phyloP scores from a whole-genome alignment of 305 asterid genomes.

The Fraxinus floribunda region DNA sequence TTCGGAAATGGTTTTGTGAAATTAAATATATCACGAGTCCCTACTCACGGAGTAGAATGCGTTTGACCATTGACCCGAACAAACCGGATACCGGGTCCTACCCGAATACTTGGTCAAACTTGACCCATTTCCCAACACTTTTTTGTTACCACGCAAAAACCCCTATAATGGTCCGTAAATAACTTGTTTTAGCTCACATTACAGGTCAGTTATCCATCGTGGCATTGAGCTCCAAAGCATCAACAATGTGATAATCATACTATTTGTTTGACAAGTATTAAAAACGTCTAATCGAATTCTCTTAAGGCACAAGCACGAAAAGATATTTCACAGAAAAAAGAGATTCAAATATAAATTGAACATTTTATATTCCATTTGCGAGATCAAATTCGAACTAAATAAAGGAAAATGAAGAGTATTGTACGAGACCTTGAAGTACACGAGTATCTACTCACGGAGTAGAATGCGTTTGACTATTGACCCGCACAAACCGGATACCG shows the following conservation, averaged over 20 bases:
- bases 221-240: conserved; percentile 18
- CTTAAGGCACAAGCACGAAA: neutral
- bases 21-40: too few relatives aligned
- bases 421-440: conserved; percentile 60
- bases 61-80: too few relatives aligned
- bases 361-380: neutral
- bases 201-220: neutral
- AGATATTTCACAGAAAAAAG: conserved; percentile 6
- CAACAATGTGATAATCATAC: neutral
- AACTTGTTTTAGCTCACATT: neutral
- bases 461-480: too few relatives aligned
- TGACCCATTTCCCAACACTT: neutral
- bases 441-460: too few relatives aligned
- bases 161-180: neutral
- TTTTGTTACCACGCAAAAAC: neutral
- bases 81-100: too few relatives aligned
- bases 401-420: neutral
- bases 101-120: too few relatives aligned
- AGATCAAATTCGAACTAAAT: neutral
- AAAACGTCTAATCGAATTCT: neutral
- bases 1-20: too few relatives aligned
- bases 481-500: too few relatives aligned
- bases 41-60: too few relatives aligned
- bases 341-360: neutral
- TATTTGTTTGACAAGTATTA: neutral